These are phyloP conservation scores for Bisporella sp. DNA, from an alignment of 2,329 filamentous ascomycete species.

Conservation along the genomic window DNA sequence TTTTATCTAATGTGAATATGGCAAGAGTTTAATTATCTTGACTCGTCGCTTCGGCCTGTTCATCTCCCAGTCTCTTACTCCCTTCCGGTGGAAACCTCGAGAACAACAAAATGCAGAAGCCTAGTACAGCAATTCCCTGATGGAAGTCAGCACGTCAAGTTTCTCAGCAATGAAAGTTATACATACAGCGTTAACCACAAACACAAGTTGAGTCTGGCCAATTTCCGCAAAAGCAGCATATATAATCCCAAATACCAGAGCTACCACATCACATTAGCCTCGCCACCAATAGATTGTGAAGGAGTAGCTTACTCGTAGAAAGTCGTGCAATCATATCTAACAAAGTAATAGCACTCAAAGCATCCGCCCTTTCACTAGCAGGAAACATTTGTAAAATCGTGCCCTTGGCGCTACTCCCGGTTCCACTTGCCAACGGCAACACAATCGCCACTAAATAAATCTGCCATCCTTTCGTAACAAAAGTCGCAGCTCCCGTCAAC, in stretches of 20 bases:
- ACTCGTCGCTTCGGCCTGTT: not conserved
- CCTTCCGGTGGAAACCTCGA: slow-evolving; percentile 23
- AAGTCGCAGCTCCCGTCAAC: slow-evolving; percentile 55
- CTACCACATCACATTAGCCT: not conserved
- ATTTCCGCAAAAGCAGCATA: not conserved
- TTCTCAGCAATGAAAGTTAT: not conserved
- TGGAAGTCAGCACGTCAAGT: not conserved
- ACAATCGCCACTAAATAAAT: slow-evolving; percentile 59
- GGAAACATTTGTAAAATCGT: slow-evolving; percentile 67
- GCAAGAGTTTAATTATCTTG: not conserved
- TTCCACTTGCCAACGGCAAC: slow-evolving; percentile 62
- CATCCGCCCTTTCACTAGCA: slow-evolving; percentile 54
- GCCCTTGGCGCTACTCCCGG: slow-evolving; percentile 62
- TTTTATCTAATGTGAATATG: no score
- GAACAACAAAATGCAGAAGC: not conserved
- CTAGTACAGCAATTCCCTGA: not conserved
- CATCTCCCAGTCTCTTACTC: slow-evolving; percentile 18
- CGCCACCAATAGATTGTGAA: not conserved
- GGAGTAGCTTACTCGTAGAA: slow-evolving; percentile 31
- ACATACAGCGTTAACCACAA: not conserved
- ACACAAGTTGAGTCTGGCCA: not conserved
- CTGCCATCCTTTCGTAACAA: slow-evolving; percentile 58
- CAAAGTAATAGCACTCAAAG: slow-evolving; percentile 60
- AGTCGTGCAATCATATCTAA: slow-evolving; percentile 63
- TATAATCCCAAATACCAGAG: not conserved